Conservation (phyloP, 2,329 filamentous ascomycete genomes). For the Colletotrichum sp. region DNA sequence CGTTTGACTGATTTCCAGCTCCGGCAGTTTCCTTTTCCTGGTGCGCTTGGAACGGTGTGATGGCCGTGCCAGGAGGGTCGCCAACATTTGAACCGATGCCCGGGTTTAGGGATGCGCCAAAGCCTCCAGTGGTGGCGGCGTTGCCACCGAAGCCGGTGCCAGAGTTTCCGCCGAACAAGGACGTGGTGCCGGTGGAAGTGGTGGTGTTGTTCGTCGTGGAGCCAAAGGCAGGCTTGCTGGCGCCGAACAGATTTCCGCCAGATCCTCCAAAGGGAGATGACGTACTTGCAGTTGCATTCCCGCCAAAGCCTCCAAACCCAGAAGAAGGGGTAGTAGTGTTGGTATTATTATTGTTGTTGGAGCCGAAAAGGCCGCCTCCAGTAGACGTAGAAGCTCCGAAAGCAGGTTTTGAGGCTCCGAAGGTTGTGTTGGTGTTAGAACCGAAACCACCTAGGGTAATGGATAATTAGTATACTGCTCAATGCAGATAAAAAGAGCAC, state of each 20-base stretch:
- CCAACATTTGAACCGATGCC: conserved; percentile 57
- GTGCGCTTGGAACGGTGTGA: conserved; percentile 71
- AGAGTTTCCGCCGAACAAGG: conserved; percentile 52
- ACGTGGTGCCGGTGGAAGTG: conserved; percentile 41
- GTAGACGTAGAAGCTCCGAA: conserved; percentile 25
- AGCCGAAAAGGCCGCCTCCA: conserved; percentile 53
- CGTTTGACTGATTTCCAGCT: conserved; percentile 56
- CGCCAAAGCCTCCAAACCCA: conserved; percentile 48
- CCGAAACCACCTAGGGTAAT: conserved; percentile 33
- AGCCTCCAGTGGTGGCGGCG: conserved; percentile 41
- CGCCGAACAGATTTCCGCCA: conserved; percentile 58
- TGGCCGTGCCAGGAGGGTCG: conserved; percentile 72
- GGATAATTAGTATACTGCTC: not conserved
- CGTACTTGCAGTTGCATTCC: conserved; percentile 32
- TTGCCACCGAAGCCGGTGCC: conserved; percentile 41
- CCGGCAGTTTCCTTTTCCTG: conserved; percentile 75
- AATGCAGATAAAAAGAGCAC: not conserved
- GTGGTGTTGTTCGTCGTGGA: conserved; percentile 44
- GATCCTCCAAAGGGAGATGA: conserved; percentile 41
- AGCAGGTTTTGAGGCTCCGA: conserved; percentile 36
- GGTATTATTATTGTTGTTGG: conserved; percentile 40
- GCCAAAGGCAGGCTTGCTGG: conserved; percentile 58
- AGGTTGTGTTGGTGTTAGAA: conserved; percentile 37
- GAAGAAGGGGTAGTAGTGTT: conserved; percentile 36
- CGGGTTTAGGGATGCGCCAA: conserved; percentile 51